Evolutionary conservation across 495 filamentous ascomycete genomes (phyloP).

Genomic region (Daldinia decipiens): DNA sequence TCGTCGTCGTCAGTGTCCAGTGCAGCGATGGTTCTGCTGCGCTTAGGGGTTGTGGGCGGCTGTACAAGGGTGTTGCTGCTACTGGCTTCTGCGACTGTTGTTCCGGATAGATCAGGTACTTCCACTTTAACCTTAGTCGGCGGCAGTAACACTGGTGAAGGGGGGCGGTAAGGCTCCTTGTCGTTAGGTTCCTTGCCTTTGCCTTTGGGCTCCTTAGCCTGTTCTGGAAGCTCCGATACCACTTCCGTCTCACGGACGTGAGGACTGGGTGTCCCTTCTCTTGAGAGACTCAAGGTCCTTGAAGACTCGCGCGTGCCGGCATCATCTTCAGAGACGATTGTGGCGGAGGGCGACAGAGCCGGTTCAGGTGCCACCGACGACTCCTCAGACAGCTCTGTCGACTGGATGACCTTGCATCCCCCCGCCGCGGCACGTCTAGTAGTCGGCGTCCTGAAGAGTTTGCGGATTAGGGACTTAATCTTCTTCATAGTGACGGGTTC

Average conservation of each 20-base stretch:
- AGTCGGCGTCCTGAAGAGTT: conserved; percentile 21
- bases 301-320: conserved; percentile 3
- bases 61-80: background rate
- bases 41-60: background rate
- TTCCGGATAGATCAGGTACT: background rate
- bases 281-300: conserved; percentile 11
- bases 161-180: conserved; percentile 8
- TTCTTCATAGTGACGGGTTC: background rate
- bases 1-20: background rate
- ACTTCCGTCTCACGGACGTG: background rate
- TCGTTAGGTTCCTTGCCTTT: conserved; percentile 14
- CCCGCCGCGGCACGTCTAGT: conserved; percentile 20
- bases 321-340: background rate
- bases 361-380: background rate
- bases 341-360: background rate
- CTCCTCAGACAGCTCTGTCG: conserved; percentile 9
- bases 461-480: conserved; percentile 24
- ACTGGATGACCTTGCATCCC: conserved; percentile 20
- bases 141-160: background rate
- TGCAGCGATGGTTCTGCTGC: background rate
- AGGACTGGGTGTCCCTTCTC: conserved; percentile 11
- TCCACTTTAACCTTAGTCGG: conserved; percentile 3
- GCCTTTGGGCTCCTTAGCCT: conserved; percentile 9
- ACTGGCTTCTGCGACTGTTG: background rate
- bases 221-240: conserved; percentile 12